Conservation (phyloP, 2,329 filamentous ascomycete species). For the Claviceps maximensis region DNA sequence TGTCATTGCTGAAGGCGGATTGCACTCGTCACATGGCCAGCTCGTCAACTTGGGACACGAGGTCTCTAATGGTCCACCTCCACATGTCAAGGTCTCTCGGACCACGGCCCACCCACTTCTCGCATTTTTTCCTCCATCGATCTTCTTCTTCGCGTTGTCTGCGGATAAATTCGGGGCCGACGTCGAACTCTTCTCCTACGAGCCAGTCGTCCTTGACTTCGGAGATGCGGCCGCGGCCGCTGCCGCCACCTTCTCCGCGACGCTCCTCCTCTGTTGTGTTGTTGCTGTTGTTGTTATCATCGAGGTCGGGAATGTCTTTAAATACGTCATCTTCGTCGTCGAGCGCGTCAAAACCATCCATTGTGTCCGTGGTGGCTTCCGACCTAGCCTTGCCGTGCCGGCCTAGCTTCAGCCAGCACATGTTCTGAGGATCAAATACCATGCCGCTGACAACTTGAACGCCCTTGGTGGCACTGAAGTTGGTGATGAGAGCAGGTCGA, state of each 20-base stretch:
- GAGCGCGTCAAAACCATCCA: slow-evolving; percentile 54
- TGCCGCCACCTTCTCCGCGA: slow-evolving; percentile 22
- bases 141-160: slow-evolving; percentile 86
- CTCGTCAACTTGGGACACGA: slow-evolving; percentile 33
- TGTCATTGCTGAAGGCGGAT: background rate
- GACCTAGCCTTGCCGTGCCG: slow-evolving; percentile 32
- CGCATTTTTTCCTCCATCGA: slow-evolving; percentile 77
- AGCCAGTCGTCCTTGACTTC: slow-evolving; percentile 65
- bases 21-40: slow-evolving; percentile 7
- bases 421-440: slow-evolving; percentile 93
- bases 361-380: slow-evolving; percentile 37
- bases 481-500: slow-evolving; percentile 74
- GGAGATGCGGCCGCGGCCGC: slow-evolving; percentile 34
- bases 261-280: slow-evolving; percentile 34
- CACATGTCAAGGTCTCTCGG: slow-evolving; percentile 46
- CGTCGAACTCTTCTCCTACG: slow-evolving; percentile 93
- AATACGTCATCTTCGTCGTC: slow-evolving; percentile 81
- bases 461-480: slow-evolving; percentile 71
- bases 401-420: slow-evolving; percentile 89
- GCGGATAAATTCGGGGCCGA: slow-evolving; percentile 84
- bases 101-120: slow-evolving; percentile 62
- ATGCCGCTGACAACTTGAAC: slow-evolving; percentile 94
- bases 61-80: slow-evolving; percentile 64
- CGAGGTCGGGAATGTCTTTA: slow-evolving; percentile 84
- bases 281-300: slow-evolving; percentile 55